Base-by-base conservation (phyloP, 2,329 filamentous ascomycete genomes). In the Chaetomium sp. region DNA sequence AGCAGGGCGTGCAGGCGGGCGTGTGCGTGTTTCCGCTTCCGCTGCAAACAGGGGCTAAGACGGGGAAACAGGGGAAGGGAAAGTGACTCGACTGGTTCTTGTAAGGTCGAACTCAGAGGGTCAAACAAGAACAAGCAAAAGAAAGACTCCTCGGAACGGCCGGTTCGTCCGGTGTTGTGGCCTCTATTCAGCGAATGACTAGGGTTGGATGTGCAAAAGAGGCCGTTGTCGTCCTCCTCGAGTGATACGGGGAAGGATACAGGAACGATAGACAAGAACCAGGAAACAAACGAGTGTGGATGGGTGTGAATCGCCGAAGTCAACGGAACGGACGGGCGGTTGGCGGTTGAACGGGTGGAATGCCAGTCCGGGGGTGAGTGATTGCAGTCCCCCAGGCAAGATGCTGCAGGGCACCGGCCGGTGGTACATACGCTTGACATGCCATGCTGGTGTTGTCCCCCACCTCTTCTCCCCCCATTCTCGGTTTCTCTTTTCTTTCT, bases 111-210 rank as follows among this genome's bases (percentile, higher is more conserved):
- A 27, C 19, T 27, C 19, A 27, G 19, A 27, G 19, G 19, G 19
- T 27, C 19, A 27, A 27, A 27, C 19, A 27, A 27, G 44, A 36
- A 35, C 8, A 10, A 33, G 40, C 5, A 32, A 14, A 44, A 10
- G 9, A 14, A 44, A 10, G 9, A 33, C 32, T 9, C 12, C 33
- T 60, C 58, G 58, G 53, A 53, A 53, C 53, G 40, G 38, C 41
- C 51, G 55, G 50, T 57, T 37, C 47, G 36, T 34, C 48, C 51
- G 47, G 54, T 53, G 19, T 43, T 43, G 42, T 55, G 10, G 45
- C 37, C 6, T 46, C 35, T 53, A 44, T 44, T 53, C 51, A 64
- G 49, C 34, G 62, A 64, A 50, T 54, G 62, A 64, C 62, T 60
- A n/a, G 52, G 59, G 60, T 62, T 47, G 44, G 60, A 61, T 54